A percentile compares a stretch with the other conserved stretches of the same genome.
Conservation (phyloP, 768 basidiomycete genomes). For the Mycena metata region DNA sequence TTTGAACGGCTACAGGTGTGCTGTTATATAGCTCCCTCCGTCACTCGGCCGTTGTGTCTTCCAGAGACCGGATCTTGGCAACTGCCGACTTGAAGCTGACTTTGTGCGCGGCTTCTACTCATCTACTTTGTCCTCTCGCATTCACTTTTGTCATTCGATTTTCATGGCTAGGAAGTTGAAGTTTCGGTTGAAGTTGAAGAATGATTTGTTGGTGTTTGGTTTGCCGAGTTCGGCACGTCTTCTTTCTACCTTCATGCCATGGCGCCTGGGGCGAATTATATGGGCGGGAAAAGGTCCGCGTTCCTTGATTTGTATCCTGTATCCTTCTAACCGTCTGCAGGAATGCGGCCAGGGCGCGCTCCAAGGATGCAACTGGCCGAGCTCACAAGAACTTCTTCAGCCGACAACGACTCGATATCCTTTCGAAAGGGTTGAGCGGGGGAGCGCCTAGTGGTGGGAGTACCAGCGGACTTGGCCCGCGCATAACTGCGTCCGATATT, state of each 20-base stretch:
- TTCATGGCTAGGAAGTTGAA: too few species aligned
- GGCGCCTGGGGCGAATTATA: slow-evolving; percentile 74
- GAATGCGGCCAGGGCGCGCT: slow-evolving; percentile 69
- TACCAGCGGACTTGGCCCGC: slow-evolving; percentile 30
- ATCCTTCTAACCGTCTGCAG: slow-evolving; percentile 48
- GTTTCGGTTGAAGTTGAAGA: too few species aligned
- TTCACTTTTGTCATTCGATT: too few species aligned
- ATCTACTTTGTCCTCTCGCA: too few species aligned
- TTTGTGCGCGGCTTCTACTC: too few species aligned
- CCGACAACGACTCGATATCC: slow-evolving; percentile 67
- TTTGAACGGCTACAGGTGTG: too few species aligned
- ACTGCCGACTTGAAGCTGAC: too few species aligned
- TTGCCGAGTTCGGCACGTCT: background rate
- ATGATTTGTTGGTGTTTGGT: too few species aligned
- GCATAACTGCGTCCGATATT: slow-evolving; percentile 33
- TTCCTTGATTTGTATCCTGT: background rate
- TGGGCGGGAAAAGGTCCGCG: slow-evolving; percentile 76
- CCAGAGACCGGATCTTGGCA: too few species aligned
- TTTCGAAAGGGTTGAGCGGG: slow-evolving; percentile 55
- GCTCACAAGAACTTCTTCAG: slow-evolving; percentile 74
- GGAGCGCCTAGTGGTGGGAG: slow-evolving; percentile 17
- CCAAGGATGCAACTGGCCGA: slow-evolving; percentile 67
- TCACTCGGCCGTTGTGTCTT: too few species aligned
- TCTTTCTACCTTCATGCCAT: slow-evolving; percentile 5
- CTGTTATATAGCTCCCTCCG: too few species aligned